These are phyloP conservation scores for Leishmania major DNA, from an alignment of 208 protist genomes.

Conservation along the genomic window DNA sequence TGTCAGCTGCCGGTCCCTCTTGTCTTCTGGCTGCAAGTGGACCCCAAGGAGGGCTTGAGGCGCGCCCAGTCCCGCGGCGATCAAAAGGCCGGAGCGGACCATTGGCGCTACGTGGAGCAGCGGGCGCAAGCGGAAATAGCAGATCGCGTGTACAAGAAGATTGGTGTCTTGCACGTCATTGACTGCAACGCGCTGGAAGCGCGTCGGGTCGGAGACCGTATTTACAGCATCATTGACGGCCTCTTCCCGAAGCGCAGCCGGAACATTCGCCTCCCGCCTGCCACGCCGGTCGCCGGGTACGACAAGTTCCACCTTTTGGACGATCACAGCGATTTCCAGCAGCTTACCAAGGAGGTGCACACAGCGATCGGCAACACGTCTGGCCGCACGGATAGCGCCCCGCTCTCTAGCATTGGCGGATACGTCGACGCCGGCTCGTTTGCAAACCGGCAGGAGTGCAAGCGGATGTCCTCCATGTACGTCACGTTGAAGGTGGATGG, in stretches of 20 bases:
- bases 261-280: conserved; percentile 29
- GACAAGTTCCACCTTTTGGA: conserved; percentile 51
- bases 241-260: conserved; percentile 39
- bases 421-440: conserved; percentile 76
- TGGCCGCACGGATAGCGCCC: conserved; percentile 66
- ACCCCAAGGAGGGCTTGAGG: conserved; percentile 57
- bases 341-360: conserved; percentile 70
- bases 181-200: conserved; percentile 42
- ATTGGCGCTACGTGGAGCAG: conserved; percentile 77
- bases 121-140: conserved; percentile 63
- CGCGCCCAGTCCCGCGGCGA: conserved; percentile 60
- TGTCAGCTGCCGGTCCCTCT: conserved; percentile 67
- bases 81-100: conserved; percentile 44
- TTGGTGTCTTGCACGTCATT: conserved; percentile 55
- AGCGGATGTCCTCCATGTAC: conserved; percentile 45
- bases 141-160: conserved; percentile 62
- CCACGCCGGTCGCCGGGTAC: conserved; percentile 28
- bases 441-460: conserved; percentile 34
- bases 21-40: conserved; percentile 78
- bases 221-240: conserved; percentile 52
- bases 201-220: conserved; percentile 46
- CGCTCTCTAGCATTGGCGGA: conserved; percentile 74
- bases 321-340: conserved; percentile 53
- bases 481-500: conserved; percentile 89
- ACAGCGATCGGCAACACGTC: conserved; percentile 55